Evolutionary conservation across 805 yeast species (phyloP).

Genomic region (Candida hungchunana): DNA sequence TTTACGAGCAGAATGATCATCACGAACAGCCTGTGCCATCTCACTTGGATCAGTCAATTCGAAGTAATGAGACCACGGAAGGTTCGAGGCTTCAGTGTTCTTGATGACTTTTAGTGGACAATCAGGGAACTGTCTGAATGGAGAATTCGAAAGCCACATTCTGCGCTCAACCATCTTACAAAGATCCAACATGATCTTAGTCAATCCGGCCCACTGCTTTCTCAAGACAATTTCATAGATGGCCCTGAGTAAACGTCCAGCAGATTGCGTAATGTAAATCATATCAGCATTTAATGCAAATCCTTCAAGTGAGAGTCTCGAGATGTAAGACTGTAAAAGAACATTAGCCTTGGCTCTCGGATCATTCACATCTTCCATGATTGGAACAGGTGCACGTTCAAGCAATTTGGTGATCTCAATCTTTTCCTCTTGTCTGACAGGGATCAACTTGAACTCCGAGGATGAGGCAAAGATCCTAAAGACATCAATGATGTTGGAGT

Average conservation of each 20-base stretch:
- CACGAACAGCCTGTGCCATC: conserved; percentile 75
- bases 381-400: conserved; percentile 81
- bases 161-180: conserved; percentile 79
- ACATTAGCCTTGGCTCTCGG: conserved; percentile 76
- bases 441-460: conserved; percentile 78
- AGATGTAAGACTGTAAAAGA: conserved; percentile 81
- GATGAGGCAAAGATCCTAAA: conserved; percentile 74
- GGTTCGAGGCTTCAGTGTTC: conserved; percentile 71
- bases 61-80: conserved; percentile 81
- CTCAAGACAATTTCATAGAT: conserved; percentile 70
- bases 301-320: conserved; percentile 72
- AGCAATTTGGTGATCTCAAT: conserved; percentile 63
- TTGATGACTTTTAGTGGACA: conserved; percentile 69
- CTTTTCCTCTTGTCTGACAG: conserved; percentile 84
- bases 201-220: conserved; percentile 66
- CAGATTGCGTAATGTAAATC: conserved; percentile 90
- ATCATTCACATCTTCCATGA: conserved; percentile 66
- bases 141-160: conserved; percentile 82
- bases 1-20: conserved; percentile 58
- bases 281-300: conserved; percentile 90
- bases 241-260: conserved; percentile 84
- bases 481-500: conserved; percentile 66
- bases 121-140: conserved; percentile 75
- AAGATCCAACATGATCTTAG: conserved; percentile 54
- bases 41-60: conserved; percentile 63